Conservation (phyloP, 1,139 yeast species). For the Nakaseomyces uthaithaninus region DNA sequence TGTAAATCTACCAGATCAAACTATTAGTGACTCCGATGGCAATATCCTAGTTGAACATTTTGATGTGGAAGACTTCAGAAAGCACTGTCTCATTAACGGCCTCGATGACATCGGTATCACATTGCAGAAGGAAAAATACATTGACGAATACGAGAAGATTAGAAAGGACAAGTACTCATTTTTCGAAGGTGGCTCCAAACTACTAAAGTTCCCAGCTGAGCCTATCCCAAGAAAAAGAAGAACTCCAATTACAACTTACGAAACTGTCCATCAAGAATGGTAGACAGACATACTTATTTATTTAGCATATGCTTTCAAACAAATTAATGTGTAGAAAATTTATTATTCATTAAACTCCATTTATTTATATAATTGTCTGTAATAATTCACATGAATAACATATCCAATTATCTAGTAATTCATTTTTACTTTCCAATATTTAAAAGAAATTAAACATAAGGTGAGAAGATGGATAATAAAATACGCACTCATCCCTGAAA, state of each 20-base stretch:
- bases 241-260: conserved; percentile 42
- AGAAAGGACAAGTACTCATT: conserved; percentile 80
- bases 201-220: conserved; percentile 47
- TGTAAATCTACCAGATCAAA: conserved; percentile 80
- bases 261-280: conserved; percentile 76
- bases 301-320: neutral
- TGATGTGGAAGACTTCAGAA: conserved; percentile 84
- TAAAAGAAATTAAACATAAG: too few relatives aligned
- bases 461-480: too few relatives aligned
- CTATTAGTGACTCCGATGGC: conserved; percentile 61
- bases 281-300: conserved; percentile 26
- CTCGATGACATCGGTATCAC: conserved; percentile 96
- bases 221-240: conserved; percentile 52
- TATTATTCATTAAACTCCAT: too few relatives aligned
- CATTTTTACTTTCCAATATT: too few relatives aligned
- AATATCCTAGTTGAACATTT: conserved; percentile 73
- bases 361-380: too few relatives aligned
- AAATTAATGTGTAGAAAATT: neutral
- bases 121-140: conserved; percentile 75
- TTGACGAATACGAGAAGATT: conserved; percentile 59
- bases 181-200: conserved; percentile 76
- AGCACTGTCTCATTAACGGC: conserved; percentile 89
- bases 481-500: too few relatives aligned
- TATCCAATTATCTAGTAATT: too few relatives aligned
- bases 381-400: too few relatives aligned